These are phyloP conservation scores for Glaciozyma antarctica DNA, from an alignment of 768 basidiomycete genomes.

Conservation along the genomic window DNA sequence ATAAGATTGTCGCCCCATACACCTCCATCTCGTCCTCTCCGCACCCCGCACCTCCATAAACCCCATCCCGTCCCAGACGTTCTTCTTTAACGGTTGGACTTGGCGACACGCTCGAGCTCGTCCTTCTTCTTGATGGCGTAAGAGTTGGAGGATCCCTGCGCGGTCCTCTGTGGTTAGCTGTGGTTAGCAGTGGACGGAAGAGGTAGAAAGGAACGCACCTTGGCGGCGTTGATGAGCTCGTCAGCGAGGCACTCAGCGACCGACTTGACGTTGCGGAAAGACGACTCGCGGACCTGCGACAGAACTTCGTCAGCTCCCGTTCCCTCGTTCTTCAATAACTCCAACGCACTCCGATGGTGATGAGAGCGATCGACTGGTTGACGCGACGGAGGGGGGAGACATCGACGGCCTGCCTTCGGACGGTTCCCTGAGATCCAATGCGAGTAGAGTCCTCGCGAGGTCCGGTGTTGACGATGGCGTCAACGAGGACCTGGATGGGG, in stretches of 20 bases:
- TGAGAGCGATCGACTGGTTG: slow-evolving; percentile 90
- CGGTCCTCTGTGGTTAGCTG: slow-evolving; percentile 37
- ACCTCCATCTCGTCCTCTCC: too few relatives aligned
- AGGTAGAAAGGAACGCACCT: background rate
- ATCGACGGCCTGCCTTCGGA: slow-evolving; percentile 98
- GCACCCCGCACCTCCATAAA: too few relatives aligned
- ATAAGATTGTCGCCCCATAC: too few relatives aligned
- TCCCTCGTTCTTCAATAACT: background rate
- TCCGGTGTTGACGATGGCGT: slow-evolving; percentile 98
- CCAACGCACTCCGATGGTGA: slow-evolving; percentile 81
- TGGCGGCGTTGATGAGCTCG: slow-evolving; percentile 87
- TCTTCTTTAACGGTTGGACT: slow-evolving; percentile 39
- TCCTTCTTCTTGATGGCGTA: slow-evolving; percentile 82
- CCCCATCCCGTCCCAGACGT: too few relatives aligned
- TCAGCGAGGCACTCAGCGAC: slow-evolving; percentile 93
- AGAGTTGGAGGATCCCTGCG: slow-evolving; percentile 99
- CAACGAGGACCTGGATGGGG: slow-evolving; percentile 96
- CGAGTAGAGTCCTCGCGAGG: slow-evolving; percentile 99
- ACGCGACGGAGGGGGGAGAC: slow-evolving; percentile 96
- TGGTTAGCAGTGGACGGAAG: too few relatives aligned
- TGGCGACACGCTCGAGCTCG: slow-evolving; percentile 99
- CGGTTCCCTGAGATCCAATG: slow-evolving; percentile 99
- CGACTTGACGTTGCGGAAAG: slow-evolving; percentile 99
- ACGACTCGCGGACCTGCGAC: slow-evolving; percentile 87
- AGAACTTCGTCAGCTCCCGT: too few relatives aligned